phyloP scores from a whole-genome alignment of 148 eudicot species.

The Rhododendron griersonianum region DNA sequence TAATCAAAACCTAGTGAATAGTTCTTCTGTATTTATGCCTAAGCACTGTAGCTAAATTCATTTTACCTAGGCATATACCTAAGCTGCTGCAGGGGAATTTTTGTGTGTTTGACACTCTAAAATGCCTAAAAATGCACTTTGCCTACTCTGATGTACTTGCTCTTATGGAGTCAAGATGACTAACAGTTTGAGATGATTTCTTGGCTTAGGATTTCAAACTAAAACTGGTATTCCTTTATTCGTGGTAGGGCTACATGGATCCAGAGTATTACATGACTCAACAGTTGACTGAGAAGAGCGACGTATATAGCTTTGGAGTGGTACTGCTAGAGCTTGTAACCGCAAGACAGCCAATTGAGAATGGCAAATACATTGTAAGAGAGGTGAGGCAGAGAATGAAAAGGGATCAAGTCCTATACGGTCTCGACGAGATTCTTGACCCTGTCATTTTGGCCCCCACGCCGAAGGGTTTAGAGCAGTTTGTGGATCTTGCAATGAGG shows the following conservation, averaged over 20 bases:
- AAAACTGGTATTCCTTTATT: not conserved
- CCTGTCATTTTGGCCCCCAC: constrained; percentile 26
- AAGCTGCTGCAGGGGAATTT: too few relatives aligned
- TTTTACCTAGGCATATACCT: too few relatives aligned
- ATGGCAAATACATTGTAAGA: constrained; percentile 61
- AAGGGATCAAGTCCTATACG: constrained; percentile 39
- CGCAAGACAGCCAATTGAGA: constrained; percentile 57
- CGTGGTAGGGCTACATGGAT: constrained; percentile 17
- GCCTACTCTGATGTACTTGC: too few relatives aligned
- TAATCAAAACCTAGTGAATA: too few relatives aligned
- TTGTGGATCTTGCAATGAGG: constrained; percentile 54
- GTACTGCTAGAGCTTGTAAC: constrained; percentile 44
- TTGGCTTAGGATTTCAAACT: not conserved
- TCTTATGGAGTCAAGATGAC: not conserved
- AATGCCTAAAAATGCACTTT: too few relatives aligned
- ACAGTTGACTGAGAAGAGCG: not conserved
- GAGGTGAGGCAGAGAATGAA: constrained; percentile 39
- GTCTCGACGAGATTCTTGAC: constrained; percentile 48
- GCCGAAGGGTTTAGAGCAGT: constrained; percentile 48
- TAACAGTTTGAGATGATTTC: not conserved
- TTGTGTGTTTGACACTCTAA: too few relatives aligned
- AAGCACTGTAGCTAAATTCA: too few relatives aligned
- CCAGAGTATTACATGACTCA: constrained; percentile 21
- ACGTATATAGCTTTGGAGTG: constrained; percentile 18
- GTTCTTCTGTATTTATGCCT: too few relatives aligned